These are phyloP conservation scores for Pisolithus albus DNA, from an alignment of 768 basidiomycete species.

Conservation along the genomic window DNA sequence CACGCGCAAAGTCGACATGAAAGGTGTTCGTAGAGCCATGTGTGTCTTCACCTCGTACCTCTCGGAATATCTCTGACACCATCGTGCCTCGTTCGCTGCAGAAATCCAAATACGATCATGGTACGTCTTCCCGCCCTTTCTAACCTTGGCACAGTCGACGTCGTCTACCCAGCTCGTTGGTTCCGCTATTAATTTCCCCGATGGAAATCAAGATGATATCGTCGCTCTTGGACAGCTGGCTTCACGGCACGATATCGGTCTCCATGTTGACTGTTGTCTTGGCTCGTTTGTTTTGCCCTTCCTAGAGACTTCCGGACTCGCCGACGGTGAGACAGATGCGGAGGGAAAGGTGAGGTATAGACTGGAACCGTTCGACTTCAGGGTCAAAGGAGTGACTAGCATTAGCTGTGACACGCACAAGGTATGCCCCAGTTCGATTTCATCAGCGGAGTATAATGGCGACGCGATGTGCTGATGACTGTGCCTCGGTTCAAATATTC, in stretches of 20 bases:
- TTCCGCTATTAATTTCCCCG: slow-evolving; percentile 80
- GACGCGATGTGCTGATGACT: background rate
- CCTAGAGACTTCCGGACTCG: slow-evolving; percentile 71
- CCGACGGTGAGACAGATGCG: slow-evolving; percentile 36
- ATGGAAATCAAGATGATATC: slow-evolving; percentile 85
- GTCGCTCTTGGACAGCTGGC: slow-evolving; percentile 71
- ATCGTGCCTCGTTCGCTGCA: slow-evolving; percentile 21
- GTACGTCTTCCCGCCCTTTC: slow-evolving; percentile 28
- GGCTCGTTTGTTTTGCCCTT: slow-evolving; percentile 94
- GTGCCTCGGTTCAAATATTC: too few relatives aligned
- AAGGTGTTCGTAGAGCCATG: slow-evolving; percentile 80
- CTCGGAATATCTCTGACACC: slow-evolving; percentile 1
- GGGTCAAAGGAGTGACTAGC: slow-evolving; percentile 84
- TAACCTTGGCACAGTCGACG: background rate
- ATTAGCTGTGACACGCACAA: slow-evolving; percentile 97
- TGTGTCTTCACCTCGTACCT: slow-evolving; percentile 31
- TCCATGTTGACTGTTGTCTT: slow-evolving; percentile 94
- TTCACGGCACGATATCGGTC: slow-evolving; percentile 62
- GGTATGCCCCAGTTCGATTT: slow-evolving; percentile 31
- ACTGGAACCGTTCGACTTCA: slow-evolving; percentile 79
- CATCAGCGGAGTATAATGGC: background rate
- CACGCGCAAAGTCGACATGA: slow-evolving; percentile 75
- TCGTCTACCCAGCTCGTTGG: slow-evolving; percentile 57
- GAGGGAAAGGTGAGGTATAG: slow-evolving; percentile 42
- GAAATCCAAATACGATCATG: slow-evolving; percentile 87